A percentile compares a stretch with the other conserved stretches of the same genome.
These are phyloP conservation scores for Theileria annulata DNA, from an alignment of 169 alveolate genomes.

Conservation along the genomic window DNA sequence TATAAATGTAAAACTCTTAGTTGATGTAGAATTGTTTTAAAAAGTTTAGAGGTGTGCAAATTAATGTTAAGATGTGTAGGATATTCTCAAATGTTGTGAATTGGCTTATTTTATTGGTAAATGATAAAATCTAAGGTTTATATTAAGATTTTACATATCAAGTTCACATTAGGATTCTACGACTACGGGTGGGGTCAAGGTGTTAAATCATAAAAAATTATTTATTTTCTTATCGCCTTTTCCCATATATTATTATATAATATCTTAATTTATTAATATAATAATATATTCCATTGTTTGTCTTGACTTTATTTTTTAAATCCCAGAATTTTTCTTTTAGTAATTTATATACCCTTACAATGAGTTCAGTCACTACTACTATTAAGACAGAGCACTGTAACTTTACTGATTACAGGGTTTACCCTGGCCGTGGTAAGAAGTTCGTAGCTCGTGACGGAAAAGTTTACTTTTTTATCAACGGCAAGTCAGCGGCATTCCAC, in stretches of 20 bases:
- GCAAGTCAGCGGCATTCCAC: slow-evolving; percentile 91
- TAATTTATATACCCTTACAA: too few relatives aligned
- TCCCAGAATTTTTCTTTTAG: too few relatives aligned
- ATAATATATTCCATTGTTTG: neutral
- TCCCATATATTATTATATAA: neutral
- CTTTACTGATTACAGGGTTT: slow-evolving; percentile 95
- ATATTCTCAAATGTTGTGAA: neutral
- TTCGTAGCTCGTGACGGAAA: slow-evolving; percentile 96
- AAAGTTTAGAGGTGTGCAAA: neutral
- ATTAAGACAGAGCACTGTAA: slow-evolving; percentile 95
- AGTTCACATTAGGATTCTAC: neutral
- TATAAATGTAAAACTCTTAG: neutral
- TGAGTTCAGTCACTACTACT: slow-evolving; percentile 82
- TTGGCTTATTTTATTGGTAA: neutral
- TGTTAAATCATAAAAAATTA: neutral
- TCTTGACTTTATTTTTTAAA: too few relatives aligned
- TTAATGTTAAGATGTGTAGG: neutral
- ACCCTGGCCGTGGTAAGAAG: slow-evolving; percentile 97
- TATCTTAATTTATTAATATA: too few relatives aligned
- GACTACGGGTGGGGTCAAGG: neutral
- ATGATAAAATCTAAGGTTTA: neutral
- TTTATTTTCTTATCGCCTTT: neutral
- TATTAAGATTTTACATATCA: neutral
- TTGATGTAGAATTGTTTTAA: neutral
- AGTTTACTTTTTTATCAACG: slow-evolving; percentile 85